Percentiles rank a stretch among this genome's conserved stretches.
Evolutionary conservation across 2,329 filamentous ascomycete species (phyloP).

Genomic region (Grosmannia clavigera): DNA sequence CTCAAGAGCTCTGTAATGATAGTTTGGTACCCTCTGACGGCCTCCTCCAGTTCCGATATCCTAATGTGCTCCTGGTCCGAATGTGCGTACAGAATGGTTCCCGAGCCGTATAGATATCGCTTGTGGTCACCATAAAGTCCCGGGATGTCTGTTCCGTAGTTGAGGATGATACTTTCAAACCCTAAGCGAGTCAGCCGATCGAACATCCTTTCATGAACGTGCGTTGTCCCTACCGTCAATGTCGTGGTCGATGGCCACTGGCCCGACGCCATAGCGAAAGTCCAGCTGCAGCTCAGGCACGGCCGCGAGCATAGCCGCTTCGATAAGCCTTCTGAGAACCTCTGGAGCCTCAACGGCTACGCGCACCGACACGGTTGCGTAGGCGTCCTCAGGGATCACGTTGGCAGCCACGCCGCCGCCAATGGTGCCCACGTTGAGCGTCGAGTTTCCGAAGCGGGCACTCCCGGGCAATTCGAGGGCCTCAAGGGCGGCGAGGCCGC

Average conservation of each 20-base stretch:
- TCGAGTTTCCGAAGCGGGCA: neutral
- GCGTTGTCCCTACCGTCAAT: neutral
- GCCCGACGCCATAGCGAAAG: neutral
- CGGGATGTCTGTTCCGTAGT: slow-evolving; percentile 4
- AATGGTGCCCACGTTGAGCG: slow-evolving; percentile 1
- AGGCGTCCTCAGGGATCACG: neutral
- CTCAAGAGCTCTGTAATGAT: neutral
- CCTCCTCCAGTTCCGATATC: neutral
- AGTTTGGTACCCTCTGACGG: neutral
- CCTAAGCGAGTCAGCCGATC: neutral
- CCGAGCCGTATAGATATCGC: slow-evolving; percentile 2
- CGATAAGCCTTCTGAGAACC: neutral
- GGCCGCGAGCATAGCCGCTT: neutral
- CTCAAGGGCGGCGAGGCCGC: neutral
- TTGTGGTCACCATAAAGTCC: neutral
- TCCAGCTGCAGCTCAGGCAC: neutral
- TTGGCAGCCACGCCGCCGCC: slow-evolving; percentile 1
- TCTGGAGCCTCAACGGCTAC: neutral
- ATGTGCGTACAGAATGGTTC: neutral
- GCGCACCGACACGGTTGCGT: neutral
- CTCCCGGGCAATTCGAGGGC: neutral
- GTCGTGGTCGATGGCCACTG: neutral
- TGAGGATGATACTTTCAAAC: slow-evolving; percentile 1
- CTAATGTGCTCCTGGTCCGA: slow-evolving; percentile 2
- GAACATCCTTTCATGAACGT: neutral